phyloP scores from a whole-genome alignment of 768 basidiomycete genomes.

The Serendipita sp. region DNA sequence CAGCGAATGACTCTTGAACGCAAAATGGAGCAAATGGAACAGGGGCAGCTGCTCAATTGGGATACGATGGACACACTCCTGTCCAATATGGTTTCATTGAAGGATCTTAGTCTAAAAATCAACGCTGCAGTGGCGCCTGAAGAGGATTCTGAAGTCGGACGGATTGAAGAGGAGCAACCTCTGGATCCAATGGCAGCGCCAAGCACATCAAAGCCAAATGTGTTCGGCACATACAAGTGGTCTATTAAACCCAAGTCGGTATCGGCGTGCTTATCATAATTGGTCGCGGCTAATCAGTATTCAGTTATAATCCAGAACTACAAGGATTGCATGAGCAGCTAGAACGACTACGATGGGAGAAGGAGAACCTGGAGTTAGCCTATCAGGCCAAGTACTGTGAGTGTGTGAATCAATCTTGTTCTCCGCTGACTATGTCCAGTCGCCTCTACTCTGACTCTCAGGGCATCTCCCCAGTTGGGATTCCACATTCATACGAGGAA shows the following conservation, averaged over 20 bases:
- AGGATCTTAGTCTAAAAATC: slow-evolving; percentile 41
- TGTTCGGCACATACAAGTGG: slow-evolving; percentile 30
- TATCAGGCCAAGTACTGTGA: not conserved
- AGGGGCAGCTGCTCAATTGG: slow-evolving; percentile 31
- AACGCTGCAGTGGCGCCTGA: slow-evolving; percentile 27
- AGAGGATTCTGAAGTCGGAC: slow-evolving; percentile 14
- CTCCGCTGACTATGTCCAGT: slow-evolving; percentile 25
- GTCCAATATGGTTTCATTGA: slow-evolving; percentile 35
- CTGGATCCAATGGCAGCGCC: not conserved
- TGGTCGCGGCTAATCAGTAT: not conserved
- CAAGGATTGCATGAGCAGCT: not conserved
- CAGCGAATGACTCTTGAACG: slow-evolving; percentile 40
- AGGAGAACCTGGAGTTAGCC: not conserved
- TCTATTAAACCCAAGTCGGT: slow-evolving; percentile 51
- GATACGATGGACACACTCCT: slow-evolving; percentile 39
- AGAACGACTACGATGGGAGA: not conserved
- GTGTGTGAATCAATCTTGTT: not conserved
- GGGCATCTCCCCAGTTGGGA: slow-evolving; percentile 50
- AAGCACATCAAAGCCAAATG: slow-evolving; percentile 12
- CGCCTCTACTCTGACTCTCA: slow-evolving; percentile 57
- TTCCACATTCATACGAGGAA: slow-evolving; percentile 63
- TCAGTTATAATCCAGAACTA: not conserved
- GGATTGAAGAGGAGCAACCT: slow-evolving; percentile 12
- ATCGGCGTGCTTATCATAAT: not conserved
- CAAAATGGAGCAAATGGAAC: slow-evolving; percentile 29